Evolutionary conservation across 2,329 filamentous ascomycete species (phyloP).

Genomic region (Stemphylium beticola): DNA sequence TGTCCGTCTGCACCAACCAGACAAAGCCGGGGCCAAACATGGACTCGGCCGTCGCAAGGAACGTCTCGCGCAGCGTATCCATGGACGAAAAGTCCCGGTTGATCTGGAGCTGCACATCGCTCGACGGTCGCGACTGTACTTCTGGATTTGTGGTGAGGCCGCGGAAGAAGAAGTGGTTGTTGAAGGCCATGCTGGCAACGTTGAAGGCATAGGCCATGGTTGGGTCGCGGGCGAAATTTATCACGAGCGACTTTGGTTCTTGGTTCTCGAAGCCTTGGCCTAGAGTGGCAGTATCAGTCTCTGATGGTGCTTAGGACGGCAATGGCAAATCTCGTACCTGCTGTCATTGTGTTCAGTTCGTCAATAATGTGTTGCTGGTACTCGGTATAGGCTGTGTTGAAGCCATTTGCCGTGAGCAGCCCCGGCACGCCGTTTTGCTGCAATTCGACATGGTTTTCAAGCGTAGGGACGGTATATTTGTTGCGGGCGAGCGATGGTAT

Average conservation of each 20-base stretch:
- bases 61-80: constrained; percentile 79
- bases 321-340: constrained; percentile 60
- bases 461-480: constrained; percentile 56
- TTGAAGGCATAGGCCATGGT: constrained; percentile 84
- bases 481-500: constrained; percentile 28
- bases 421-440: constrained; percentile 66
- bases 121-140: constrained; percentile 34
- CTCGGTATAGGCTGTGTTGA: constrained; percentile 78
- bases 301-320: not conserved
- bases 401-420: constrained; percentile 72
- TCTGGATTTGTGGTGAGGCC: constrained; percentile 51
- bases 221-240: constrained; percentile 80
- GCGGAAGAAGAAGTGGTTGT: constrained; percentile 85
- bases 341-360: constrained; percentile 75
- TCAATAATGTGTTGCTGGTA: constrained; percentile 78
- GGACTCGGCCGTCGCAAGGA: constrained; percentile 78
- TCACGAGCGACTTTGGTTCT: constrained; percentile 70
- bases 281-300: constrained; percentile 43
- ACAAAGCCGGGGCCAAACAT: constrained; percentile 99
- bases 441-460: constrained; percentile 56
- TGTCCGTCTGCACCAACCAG: constrained; percentile 75
- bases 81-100: constrained; percentile 78
- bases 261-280: constrained; percentile 69
- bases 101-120: constrained; percentile 66
- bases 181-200: constrained; percentile 94